A percentile compares a stretch with the other conserved stretches of the same genome.
Conservation (phyloP, 305 asterid genomes). For the Fraxinus sp. region DNA sequence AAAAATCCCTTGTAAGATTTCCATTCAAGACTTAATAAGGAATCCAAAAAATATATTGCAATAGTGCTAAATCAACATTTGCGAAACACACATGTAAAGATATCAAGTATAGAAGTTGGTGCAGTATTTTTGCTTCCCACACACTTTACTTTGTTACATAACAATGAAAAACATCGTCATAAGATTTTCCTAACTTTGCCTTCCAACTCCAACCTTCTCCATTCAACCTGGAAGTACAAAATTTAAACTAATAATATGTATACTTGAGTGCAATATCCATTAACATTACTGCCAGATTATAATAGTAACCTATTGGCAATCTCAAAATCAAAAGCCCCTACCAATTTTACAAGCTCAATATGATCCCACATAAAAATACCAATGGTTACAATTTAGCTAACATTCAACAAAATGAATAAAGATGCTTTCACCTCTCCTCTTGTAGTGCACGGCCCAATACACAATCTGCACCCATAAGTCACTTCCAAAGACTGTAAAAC, state of each 20-base stretch:
- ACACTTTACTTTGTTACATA: neutral
- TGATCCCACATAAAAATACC: neutral
- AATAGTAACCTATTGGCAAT: neutral
- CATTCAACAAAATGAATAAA: conserved; percentile 12
- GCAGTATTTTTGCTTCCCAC: neutral
- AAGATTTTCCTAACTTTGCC: neutral
- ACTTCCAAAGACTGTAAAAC: conserved; percentile 68
- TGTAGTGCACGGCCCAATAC: conserved; percentile 94
- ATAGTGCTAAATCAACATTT: neutral
- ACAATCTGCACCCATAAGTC: conserved; percentile 82
- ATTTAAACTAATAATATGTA: neutral
- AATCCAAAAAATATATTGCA: neutral
- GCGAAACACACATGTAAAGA: neutral
- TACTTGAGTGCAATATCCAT: neutral
- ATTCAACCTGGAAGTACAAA: neutral
- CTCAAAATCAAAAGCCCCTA: neutral
- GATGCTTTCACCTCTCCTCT: conserved; percentile 76
- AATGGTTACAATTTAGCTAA: neutral
- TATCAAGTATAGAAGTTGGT: neutral
- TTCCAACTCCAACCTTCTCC: neutral
- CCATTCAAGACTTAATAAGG: neutral
- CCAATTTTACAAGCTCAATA: conserved; percentile 1
- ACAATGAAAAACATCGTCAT: neutral
- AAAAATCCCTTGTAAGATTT: neutral
- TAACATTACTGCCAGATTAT: neutral